A percentile compares a stretch with the other conserved stretches of the same genome.
phyloP scores from a whole-genome alignment of 2,329 filamentous ascomycete genomes.

The Pseudodiploospora longispora region DNA sequence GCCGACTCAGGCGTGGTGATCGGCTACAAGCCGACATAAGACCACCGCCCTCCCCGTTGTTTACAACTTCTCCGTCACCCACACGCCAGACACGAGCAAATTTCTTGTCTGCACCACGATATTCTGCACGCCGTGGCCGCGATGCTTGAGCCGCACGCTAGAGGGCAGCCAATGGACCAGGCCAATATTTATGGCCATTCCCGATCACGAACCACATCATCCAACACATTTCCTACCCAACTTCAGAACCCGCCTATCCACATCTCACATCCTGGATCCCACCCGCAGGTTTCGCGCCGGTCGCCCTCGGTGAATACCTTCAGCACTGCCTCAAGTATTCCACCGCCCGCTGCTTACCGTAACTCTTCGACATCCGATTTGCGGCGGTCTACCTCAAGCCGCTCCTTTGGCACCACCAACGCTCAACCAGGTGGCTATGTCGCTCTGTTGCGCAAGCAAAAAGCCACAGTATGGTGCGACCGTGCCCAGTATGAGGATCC shows the following conservation, averaged over 20 bases:
- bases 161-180: constrained; percentile 25
- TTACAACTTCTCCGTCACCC: no score
- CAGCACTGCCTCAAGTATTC: constrained; percentile 64
- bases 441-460: constrained; percentile 90
- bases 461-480: constrained; percentile 98
- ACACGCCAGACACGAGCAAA: no score
- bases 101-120: no score
- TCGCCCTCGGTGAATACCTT: constrained; percentile 60
- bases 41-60: background rate
- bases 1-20: no score
- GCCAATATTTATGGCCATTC: constrained; percentile 42
- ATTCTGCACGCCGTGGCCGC: background rate
- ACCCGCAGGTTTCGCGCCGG: constrained; percentile 33
- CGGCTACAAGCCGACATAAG: background rate
- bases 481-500: constrained; percentile 89
- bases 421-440: constrained; percentile 74
- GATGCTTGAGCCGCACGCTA: constrained; percentile 26
- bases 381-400: constrained; percentile 72
- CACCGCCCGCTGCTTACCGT: constrained; percentile 48
- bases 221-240: constrained; percentile 40
- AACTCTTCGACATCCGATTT: constrained; percentile 49
- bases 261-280: constrained; percentile 22
- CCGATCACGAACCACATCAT: constrained; percentile 48
- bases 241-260: constrained; percentile 20
- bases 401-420: constrained; percentile 55